Evolutionary conservation across 345 rosid genomes (phyloP), one percentile per base, ranked within the genome.

Genomic region (Eucalyptus curtisii): DNA sequence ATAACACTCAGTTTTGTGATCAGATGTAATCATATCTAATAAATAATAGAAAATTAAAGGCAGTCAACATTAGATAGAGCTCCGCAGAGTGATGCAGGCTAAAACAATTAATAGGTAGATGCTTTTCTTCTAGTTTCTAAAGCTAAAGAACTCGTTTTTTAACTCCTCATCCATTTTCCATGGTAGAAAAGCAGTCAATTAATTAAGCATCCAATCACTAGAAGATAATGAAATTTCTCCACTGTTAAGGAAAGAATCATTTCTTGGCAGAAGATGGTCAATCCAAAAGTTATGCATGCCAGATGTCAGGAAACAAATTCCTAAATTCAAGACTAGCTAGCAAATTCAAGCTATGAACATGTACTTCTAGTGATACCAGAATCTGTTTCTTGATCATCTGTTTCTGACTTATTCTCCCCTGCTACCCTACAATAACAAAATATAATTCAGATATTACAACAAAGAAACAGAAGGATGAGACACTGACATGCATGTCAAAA

Each of bases 371-470:
- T 89, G 31, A 88, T 52, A 89, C 90, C 91, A 87, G 89, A 90
- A 76, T 90, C 92, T 52, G 86, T 81, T 49, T 90, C 91, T 79
- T 81, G 86, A 88, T 88, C 90, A 85, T 93, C 91, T 47, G 91
- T 88, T 50, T 25, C 85, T 3, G 64, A 91, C 44, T 86, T 82
- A 80, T 37, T 76, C 68, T 88, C 91, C 90, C 89, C 90, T 81
- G 92, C 88, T 89, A 86, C 82, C 91, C 95, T 95, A 91, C 91
- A 91, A 88, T 86, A 92, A 80, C 49, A 47, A 68, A 61, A 86
- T 16, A 49, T n/a, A 87, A 84, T n/a, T 49, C 15, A 40, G 37
- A 33, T 40, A 64, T 81, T 31, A 33, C 88, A 48, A 89, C 45
- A 52, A 52, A 80, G 80, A 47, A 88, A n/a, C 37, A 47, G 50